These are phyloP conservation scores for Russula foetens DNA, from an alignment of 768 basidiomycete species.

Conservation along the genomic window DNA sequence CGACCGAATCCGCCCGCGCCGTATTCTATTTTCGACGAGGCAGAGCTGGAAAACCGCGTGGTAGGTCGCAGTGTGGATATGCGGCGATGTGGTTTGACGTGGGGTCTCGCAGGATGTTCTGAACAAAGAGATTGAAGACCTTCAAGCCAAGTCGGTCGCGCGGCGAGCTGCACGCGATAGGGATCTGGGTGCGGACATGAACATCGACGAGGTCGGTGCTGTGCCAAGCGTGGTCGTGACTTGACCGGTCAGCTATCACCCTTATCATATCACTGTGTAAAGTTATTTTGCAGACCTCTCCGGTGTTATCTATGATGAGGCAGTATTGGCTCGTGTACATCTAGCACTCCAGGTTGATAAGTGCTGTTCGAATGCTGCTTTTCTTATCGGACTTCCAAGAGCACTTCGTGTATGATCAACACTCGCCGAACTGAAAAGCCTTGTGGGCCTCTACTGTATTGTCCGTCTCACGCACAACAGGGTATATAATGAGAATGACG, in stretches of 20 bases:
- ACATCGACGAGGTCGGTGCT: background rate
- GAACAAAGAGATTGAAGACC: constrained; percentile 46
- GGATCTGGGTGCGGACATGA: constrained; percentile 9
- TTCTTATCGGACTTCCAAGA: too few species aligned
- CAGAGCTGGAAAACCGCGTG: constrained; percentile 50
- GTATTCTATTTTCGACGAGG: constrained; percentile 53
- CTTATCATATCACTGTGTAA: background rate
- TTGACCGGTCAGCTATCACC: background rate
- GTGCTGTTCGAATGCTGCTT: background rate
- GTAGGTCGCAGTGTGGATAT: constrained; percentile 3
- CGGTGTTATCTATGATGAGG: background rate
- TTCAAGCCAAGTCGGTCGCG: constrained; percentile 43
- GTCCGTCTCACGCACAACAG: too few species aligned
- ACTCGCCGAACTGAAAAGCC: too few species aligned
- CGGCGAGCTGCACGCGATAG: constrained; percentile 23
- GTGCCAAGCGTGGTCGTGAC: background rate
- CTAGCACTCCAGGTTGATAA: background rate
- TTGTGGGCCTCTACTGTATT: too few species aligned
- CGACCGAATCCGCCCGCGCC: constrained; percentile 34
- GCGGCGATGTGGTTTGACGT: background rate
- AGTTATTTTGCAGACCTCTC: background rate
- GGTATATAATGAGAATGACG: too few species aligned
- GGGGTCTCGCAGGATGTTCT: constrained; percentile 41
- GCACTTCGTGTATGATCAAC: too few species aligned
- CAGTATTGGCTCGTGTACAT: background rate